Percentiles rank a stretch among this genome's conserved stretches.
phyloP scores from a whole-genome alignment of 495 filamentous ascomycete genomes.

The Tuber brumale region DNA sequence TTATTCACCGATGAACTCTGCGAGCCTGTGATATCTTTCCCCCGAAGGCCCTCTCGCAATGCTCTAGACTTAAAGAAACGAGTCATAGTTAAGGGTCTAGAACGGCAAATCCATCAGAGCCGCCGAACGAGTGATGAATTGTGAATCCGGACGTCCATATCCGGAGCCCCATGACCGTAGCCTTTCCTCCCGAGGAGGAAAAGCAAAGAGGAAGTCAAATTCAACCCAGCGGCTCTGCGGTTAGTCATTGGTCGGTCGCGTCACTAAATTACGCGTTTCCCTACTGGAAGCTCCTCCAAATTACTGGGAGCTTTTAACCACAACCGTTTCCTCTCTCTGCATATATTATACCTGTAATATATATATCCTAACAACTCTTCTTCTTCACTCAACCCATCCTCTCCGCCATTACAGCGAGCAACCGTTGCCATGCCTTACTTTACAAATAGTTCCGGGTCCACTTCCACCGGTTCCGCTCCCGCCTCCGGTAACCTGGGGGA shows the following conservation, averaged over 20 bases:
- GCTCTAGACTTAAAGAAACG: background rate
- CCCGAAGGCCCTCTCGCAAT: background rate
- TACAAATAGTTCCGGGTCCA: background rate
- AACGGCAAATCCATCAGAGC: background rate
- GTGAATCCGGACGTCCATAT: background rate
- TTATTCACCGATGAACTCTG: background rate
- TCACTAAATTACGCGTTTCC: conserved; percentile 2
- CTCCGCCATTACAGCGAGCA: background rate
- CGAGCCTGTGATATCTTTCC: background rate
- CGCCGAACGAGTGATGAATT: background rate
- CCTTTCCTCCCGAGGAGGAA: background rate
- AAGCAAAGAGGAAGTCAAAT: background rate
- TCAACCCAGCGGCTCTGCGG: background rate
- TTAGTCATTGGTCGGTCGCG: background rate
- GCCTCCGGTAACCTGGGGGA: conserved; percentile 75
- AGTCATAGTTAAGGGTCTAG: background rate
- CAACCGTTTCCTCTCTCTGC: background rate
- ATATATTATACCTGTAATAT: background rate
- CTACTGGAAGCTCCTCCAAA: background rate
- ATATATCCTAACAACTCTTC: background rate
- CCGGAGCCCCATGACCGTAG: background rate
- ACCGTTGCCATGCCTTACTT: background rate
- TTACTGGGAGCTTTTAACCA: background rate
- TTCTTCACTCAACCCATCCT: background rate
- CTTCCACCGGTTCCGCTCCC: conserved; percentile 40